Conservation (phyloP, 2,329 filamentous ascomycete genomes). For the Aspergillus luchuensis region DNA sequence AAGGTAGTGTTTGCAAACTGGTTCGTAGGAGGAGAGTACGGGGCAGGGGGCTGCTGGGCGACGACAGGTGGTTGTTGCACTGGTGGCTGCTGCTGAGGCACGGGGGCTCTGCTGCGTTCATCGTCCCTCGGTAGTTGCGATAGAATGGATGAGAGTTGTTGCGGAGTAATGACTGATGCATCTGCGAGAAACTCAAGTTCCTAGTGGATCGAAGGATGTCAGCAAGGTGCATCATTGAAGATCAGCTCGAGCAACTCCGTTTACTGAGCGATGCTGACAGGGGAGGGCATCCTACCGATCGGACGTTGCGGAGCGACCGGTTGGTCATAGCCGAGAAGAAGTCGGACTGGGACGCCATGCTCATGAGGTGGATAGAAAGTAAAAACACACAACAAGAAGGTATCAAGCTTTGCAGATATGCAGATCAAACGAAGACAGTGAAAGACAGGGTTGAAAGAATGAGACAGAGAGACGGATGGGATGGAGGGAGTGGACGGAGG, state of each 20-base stretch:
- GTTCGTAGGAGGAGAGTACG: conserved; percentile 40
- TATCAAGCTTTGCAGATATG: not conserved
- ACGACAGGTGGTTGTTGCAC: conserved; percentile 31
- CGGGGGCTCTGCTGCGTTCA: conserved; percentile 20
- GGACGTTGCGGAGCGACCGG: conserved; percentile 83
- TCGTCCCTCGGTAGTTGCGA: conserved; percentile 66
- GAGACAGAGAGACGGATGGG: not conserved
- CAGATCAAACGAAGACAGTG: not conserved
- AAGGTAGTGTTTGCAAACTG: conserved; percentile 42
- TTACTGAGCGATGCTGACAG: not conserved
- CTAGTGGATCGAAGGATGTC: conserved; percentile 48
- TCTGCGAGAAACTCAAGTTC: conserved; percentile 90
- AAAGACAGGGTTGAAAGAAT: not conserved
- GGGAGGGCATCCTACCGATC: conserved; percentile 63
- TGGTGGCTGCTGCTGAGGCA: conserved; percentile 23
- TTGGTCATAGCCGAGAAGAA: conserved; percentile 66
- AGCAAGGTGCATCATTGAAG: not conserved
- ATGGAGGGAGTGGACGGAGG: conserved; percentile 1
- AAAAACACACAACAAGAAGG: not conserved
- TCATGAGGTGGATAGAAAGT: conserved; percentile 5
- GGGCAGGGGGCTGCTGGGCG: conserved; percentile 35
- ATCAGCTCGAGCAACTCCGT: not conserved
- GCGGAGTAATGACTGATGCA: conserved; percentile 73
- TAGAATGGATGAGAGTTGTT: conserved; percentile 74
- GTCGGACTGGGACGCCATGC: conserved; percentile 39